Conservation (phyloP, 2,329 filamentous ascomycete species). For the Xylaria sp. region DNA sequence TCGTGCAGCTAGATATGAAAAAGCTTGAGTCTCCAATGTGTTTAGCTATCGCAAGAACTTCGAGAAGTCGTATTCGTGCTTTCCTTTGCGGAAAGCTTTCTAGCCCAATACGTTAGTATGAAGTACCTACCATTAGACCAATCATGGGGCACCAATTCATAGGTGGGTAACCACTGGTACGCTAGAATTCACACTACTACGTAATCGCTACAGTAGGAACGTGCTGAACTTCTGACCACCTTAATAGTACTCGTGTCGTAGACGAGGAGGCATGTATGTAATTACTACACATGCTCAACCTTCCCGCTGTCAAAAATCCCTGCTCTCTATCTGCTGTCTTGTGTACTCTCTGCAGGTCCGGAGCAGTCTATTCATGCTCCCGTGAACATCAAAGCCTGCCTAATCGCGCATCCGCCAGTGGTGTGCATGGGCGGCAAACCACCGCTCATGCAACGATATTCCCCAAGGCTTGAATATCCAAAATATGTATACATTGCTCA, state of each 20-base stretch:
- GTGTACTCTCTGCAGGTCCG: background rate
- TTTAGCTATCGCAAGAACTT: too few species aligned
- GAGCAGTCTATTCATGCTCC: slow-evolving; percentile 14
- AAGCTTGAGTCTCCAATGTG: background rate
- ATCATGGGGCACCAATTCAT: slow-evolving; percentile 5
- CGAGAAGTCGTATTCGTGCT: background rate
- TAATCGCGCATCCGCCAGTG: slow-evolving; percentile 6
- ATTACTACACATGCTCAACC: background rate
- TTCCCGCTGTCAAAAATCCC: background rate
- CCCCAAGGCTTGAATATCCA: slow-evolving; percentile 3
- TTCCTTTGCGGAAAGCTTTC: background rate
- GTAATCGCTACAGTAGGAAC: too few species aligned
- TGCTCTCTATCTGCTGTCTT: background rate
- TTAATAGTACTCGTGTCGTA: background rate
- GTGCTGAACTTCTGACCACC: background rate
- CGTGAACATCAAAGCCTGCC: slow-evolving; percentile 23
- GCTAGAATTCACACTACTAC: background rate
- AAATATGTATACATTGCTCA: background rate
- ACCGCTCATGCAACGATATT: background rate
- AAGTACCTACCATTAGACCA: slow-evolving; percentile 2
- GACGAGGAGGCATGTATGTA: background rate
- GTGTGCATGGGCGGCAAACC: too few species aligned
- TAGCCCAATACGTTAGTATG: background rate
- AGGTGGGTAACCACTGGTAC: background rate
- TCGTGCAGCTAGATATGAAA: background rate